These are phyloP conservation scores for Hypoxylon rubiginosum DNA, from an alignment of 2,329 filamentous ascomycete genomes.

Conservation along the genomic window DNA sequence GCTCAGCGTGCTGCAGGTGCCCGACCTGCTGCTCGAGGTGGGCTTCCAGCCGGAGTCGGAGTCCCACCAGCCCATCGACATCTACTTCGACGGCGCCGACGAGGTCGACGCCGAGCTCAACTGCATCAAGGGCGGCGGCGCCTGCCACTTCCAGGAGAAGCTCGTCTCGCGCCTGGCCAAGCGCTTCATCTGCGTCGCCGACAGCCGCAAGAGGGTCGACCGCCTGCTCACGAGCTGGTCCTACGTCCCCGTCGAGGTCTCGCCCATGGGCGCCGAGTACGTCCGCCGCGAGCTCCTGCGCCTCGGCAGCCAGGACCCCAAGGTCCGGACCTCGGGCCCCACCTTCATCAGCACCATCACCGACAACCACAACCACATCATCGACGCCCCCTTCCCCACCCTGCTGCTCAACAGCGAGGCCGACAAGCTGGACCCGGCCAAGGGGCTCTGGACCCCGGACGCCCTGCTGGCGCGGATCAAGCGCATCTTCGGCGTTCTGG, in stretches of 20 bases:
- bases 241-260: slow-evolving; percentile 91
- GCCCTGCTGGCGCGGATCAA: slow-evolving; percentile 81
- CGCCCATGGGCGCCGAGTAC: slow-evolving; percentile 83
- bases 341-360: slow-evolving; percentile 88
- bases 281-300: slow-evolving; percentile 79
- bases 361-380: slow-evolving; percentile 88
- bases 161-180: slow-evolving; percentile 86
- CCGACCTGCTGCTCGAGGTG: slow-evolving; percentile 74
- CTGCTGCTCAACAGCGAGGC: slow-evolving; percentile 68
- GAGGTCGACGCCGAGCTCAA: slow-evolving; percentile 96
- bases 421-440: slow-evolving; percentile 65
- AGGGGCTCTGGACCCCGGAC: slow-evolving; percentile 84
- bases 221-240: slow-evolving; percentile 83
- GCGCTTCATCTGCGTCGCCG: slow-evolving; percentile 90
- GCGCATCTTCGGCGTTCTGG: slow-evolving; percentile 86
- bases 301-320: slow-evolving; percentile 79
- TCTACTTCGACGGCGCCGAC: slow-evolving; percentile 96
- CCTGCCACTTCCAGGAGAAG: slow-evolving; percentile 98
- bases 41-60: slow-evolving; percentile 56
- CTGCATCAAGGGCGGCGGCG: slow-evolving; percentile 97
- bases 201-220: slow-evolving; percentile 89
- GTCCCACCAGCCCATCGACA: slow-evolving; percentile 75
- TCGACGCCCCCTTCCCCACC: slow-evolving; percentile 89
- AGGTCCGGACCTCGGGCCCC: slow-evolving; percentile 78
- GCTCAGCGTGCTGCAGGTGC: slow-evolving; percentile 81